phyloP scores from a whole-genome alignment of 129 eudicot species.

The Chrysanthemum makinoi region DNA sequence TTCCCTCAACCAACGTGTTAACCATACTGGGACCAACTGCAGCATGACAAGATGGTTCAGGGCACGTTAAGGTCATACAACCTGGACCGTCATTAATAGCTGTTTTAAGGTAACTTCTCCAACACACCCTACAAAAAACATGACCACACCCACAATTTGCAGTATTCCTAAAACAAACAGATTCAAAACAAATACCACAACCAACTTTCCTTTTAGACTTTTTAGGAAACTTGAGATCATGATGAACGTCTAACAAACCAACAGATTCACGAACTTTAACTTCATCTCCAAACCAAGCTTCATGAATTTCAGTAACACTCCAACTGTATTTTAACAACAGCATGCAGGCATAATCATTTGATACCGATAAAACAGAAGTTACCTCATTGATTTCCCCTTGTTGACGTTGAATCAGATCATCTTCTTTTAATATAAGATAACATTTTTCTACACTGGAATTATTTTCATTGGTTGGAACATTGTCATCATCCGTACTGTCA shows the following conservation, averaged over 20 bases:
- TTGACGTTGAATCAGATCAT: conserved; percentile 31
- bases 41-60: conserved; percentile 45
- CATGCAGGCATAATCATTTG: conserved; percentile 25
- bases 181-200: conserved; percentile 55
- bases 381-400: conserved; percentile 26
- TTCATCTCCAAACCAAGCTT: conserved; percentile 65
- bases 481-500: conserved; percentile 18
- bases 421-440: conserved; percentile 26
- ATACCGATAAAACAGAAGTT: conserved; percentile 23
- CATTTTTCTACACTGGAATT: conserved; percentile 15
- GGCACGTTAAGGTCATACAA: conserved; percentile 44
- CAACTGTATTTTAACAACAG: conserved; percentile 33
- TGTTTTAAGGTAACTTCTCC: conserved; percentile 35
- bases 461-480: conserved; percentile 15
- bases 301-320: conserved; percentile 37
- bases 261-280: conserved; percentile 37
- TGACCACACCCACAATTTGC: conserved; percentile 41
- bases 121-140: conserved; percentile 39
- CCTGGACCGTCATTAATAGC: conserved; percentile 50
- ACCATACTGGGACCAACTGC: conserved; percentile 41
- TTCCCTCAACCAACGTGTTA: conserved; percentile 14
- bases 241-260: conserved; percentile 35
- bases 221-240: conserved; percentile 21
- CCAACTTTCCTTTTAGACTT: neutral
- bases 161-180: neutral